Percentiles rank a stretch among this genome's conserved stretches.
Evolutionary conservation across 2,329 filamentous ascomycete species (phyloP).

Genomic region (Clonostachys rhizophaga): DNA sequence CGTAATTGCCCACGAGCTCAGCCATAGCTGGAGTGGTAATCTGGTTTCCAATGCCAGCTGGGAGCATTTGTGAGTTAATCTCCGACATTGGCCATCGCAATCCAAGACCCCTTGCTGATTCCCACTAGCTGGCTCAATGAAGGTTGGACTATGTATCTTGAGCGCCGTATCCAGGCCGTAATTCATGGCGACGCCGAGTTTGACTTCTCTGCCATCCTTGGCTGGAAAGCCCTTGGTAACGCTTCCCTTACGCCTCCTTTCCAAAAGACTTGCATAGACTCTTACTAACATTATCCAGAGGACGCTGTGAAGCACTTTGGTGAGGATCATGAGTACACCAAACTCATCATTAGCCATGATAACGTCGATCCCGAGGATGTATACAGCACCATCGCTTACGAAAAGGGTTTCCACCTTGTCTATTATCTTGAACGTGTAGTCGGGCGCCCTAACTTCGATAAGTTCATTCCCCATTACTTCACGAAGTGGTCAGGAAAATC

Average conservation of each 20-base stretch:
- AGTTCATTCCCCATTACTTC: conserved; percentile 95
- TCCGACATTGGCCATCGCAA: conserved; percentile 2
- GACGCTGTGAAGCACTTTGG: conserved; percentile 78
- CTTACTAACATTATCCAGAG: conserved; percentile 31
- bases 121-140: conserved; percentile 58
- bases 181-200: conserved; percentile 82
- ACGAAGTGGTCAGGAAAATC: conserved; percentile 79
- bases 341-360: conserved; percentile 81
- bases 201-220: conserved; percentile 93
- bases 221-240: conserved; percentile 78
- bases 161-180: conserved; percentile 73
- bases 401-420: conserved; percentile 94
- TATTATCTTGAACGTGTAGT: conserved; percentile 86
- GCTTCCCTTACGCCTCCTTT: not conserved
- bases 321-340: conserved; percentile 85
- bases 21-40: conserved; percentile 84
- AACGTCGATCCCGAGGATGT: conserved; percentile 93
- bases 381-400: conserved; percentile 88
- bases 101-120: conserved; percentile 1
- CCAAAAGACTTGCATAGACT: too few relatives aligned
- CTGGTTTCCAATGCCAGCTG: conserved; percentile 73
- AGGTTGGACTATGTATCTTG: conserved; percentile 93
- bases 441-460: conserved; percentile 83
- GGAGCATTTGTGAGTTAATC: conserved; percentile 66
- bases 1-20: conserved; percentile 85